These are phyloP conservation scores for Catharanthus roseus DNA, from an alignment of 257 asterid genomes.

Conservation along the genomic window DNA sequence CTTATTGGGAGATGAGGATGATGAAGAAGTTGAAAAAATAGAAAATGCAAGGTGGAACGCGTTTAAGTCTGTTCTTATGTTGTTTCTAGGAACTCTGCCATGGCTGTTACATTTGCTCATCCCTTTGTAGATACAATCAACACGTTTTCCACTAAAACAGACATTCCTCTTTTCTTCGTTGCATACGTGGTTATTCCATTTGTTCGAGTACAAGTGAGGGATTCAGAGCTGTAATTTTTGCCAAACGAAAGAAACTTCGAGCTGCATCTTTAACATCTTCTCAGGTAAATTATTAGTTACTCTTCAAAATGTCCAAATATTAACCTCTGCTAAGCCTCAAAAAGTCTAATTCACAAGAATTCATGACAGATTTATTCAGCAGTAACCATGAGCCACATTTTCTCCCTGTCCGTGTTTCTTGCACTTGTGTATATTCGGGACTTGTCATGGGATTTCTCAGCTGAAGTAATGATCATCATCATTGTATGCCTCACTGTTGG, in stretches of 20 bases:
- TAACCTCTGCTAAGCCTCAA: background rate
- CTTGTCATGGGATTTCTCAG: conserved; percentile 15
- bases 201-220: conserved; percentile 15
- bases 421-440: conserved; percentile 9
- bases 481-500: conserved; percentile 12
- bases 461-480: conserved; percentile 10
- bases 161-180: conserved; percentile 14
- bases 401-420: conserved; percentile 9
- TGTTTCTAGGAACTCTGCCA: conserved; percentile 8
- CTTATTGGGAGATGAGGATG: conserved; percentile 14
- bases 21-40: conserved; percentile 13
- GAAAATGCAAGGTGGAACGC: conserved; percentile 10
- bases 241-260: conserved; percentile 4
- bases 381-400: conserved; percentile 13
- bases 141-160: conserved; percentile 11
- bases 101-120: conserved; percentile 19
- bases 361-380: conserved; percentile 15
- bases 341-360: background rate
- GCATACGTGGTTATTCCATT: conserved; percentile 12
- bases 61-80: conserved; percentile 5
- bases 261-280: conserved; percentile 18
- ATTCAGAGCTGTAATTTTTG: conserved; percentile 4
- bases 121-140: conserved; percentile 13
- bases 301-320: too few species aligned
- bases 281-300: background rate